These are phyloP conservation scores for Pneumocystis sp. DNA, from an alignment of 1,139 yeast species.

Conservation along the genomic window DNA sequence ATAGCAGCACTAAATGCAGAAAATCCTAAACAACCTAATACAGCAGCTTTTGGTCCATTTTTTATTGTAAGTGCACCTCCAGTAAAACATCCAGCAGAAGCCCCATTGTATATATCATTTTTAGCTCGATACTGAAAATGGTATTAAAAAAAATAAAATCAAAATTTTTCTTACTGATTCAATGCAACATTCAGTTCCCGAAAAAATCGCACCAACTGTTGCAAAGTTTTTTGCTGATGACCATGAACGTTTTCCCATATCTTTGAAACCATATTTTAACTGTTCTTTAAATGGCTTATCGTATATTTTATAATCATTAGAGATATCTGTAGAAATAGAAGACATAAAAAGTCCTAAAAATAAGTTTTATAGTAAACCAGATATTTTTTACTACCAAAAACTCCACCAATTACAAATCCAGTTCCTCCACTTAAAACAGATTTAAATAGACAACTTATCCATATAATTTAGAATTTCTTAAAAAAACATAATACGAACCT, in stretches of 20 bases:
- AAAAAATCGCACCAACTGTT: conserved; percentile 78
- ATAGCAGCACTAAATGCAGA: conserved; percentile 85
- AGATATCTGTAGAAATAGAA: conserved; percentile 37
- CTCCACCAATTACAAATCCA: conserved; percentile 91
- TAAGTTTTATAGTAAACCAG: not conserved
- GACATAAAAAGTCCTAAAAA: conserved; percentile 89
- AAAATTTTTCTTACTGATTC: conserved; percentile 30
- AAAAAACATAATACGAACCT: not conserved
- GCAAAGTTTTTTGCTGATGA: conserved; percentile 90
- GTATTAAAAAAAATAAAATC: conserved; percentile 4
- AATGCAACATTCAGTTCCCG: conserved; percentile 87
- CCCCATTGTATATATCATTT: conserved; percentile 83
- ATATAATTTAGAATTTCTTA: not conserved
- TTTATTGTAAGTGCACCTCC: conserved; percentile 82
- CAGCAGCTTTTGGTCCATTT: conserved; percentile 87
- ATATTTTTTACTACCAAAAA: conserved; percentile 19
- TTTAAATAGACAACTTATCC: conserved; percentile 65
- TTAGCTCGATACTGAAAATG: conserved; percentile 49
- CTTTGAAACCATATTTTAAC: conserved; percentile 76
- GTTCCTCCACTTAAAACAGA: conserved; percentile 83
- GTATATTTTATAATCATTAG: conserved; percentile 32
- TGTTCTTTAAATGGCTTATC: conserved; percentile 87
- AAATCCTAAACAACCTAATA: conserved; percentile 91
- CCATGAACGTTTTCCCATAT: conserved; percentile 80
- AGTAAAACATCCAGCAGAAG: conserved; percentile 85